Conservation (phyloP, 1,284 basidiomycete species). For the Ustilago esculenta region DNA sequence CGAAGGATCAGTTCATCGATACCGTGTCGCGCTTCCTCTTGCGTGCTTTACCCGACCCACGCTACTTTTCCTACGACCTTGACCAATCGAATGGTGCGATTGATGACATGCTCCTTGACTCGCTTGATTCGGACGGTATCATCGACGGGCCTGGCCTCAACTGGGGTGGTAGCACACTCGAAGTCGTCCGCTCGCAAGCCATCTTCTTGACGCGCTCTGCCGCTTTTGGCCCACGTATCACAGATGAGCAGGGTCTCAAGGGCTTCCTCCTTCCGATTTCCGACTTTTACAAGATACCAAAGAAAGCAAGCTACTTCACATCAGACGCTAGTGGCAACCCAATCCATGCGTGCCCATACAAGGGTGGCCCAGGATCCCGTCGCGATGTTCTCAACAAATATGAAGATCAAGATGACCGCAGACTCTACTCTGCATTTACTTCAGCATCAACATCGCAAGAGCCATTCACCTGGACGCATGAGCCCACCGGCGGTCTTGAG, state of each 20-base stretch:
- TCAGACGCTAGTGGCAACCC: constrained; percentile 17
- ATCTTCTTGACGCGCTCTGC: constrained; percentile 62
- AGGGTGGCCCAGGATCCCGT: constrained; percentile 46
- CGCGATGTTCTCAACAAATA: constrained; percentile 18
- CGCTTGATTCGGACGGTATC: constrained; percentile 35
- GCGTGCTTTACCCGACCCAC: constrained; percentile 36
- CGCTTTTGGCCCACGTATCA: constrained; percentile 60
- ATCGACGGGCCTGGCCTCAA: constrained; percentile 45
- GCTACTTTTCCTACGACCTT: constrained; percentile 44
- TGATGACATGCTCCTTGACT: constrained; percentile 20
- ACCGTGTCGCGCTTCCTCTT: constrained; percentile 35
- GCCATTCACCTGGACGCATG: constrained; percentile 23
- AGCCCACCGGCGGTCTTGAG: background rate
- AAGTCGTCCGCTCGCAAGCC: constrained; percentile 58
- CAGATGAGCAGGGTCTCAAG: constrained; percentile 49
- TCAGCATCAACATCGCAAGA: constrained; percentile 14
- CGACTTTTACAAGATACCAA: constrained; percentile 51
- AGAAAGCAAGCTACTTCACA: constrained; percentile 15
- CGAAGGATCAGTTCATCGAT: constrained; percentile 28
- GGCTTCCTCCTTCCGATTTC: constrained; percentile 57
- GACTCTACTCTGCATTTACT: constrained; percentile 27
- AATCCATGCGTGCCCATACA: constrained; percentile 52
- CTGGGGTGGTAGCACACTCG: constrained; percentile 58
- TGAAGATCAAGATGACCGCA: constrained; percentile 42
- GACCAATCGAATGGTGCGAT: constrained; percentile 36